Percentiles rank a stretch among this genome's conserved stretches.
phyloP scores from a whole-genome alignment of 2,329 filamentous ascomycete species.

The Magnaporthales sp. region DNA sequence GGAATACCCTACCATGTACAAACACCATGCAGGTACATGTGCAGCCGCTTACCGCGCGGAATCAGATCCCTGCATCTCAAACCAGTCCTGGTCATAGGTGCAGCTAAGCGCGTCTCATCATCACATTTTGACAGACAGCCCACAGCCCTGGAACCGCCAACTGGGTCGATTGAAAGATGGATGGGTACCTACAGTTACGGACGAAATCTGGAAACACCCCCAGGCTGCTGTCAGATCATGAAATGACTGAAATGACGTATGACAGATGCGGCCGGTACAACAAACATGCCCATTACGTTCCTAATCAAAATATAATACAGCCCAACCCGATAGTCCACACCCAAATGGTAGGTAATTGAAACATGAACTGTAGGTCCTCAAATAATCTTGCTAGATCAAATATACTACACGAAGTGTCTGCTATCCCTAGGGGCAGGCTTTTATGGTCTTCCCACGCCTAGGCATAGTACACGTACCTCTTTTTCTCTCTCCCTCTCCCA shows the following conservation, averaged over 20 bases:
- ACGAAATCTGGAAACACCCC: neutral
- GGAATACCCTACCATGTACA: too few species aligned
- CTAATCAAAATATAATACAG: too few species aligned
- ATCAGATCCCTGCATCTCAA: neutral
- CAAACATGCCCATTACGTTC: neutral
- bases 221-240: neutral
- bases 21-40: neutral
- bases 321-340: too few species aligned
- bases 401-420: neutral
- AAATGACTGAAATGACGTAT: neutral
- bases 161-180: neutral
- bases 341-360: too few species aligned
- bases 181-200: neutral
- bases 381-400: neutral
- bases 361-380: neutral
- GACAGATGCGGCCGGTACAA: neutral
- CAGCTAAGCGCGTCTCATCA: neutral
- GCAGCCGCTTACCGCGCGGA: neutral
- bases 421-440: neutral
- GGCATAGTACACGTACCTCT: constrained; percentile 17
- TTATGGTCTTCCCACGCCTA: neutral
- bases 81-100: neutral
- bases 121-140: neutral
- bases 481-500: constrained; percentile 39
- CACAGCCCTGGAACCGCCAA: neutral